Conservation (phyloP, 2,329 filamentous ascomycete genomes). For the Amauroascus verrucosus region DNA sequence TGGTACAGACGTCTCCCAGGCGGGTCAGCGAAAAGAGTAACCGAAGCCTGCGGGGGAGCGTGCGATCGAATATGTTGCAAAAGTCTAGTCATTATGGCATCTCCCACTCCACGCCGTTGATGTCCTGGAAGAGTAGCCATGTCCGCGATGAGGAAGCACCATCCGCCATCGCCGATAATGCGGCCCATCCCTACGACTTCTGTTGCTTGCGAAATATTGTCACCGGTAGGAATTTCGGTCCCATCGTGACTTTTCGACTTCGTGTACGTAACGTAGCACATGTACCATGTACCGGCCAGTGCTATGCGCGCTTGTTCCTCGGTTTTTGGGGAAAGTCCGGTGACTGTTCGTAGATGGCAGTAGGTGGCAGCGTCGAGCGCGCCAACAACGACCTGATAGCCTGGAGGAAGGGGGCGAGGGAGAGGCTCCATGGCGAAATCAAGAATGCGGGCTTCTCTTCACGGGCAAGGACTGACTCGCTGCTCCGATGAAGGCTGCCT, state of each 20-base stretch:
- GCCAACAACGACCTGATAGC: slow-evolving; percentile 30
- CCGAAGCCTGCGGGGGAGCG: slow-evolving; percentile 32
- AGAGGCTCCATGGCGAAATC: neutral
- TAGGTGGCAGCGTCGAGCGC: slow-evolving; percentile 31
- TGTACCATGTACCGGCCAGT: slow-evolving; percentile 35
- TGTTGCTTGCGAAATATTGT: neutral
- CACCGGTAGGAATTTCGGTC: neutral
- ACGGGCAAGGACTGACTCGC: too few species aligned
- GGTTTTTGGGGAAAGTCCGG: slow-evolving; percentile 32
- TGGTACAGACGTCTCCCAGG: slow-evolving; percentile 39
- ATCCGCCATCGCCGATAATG: slow-evolving; percentile 43
- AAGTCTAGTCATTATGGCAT: slow-evolving; percentile 37
- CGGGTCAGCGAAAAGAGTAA: slow-evolving; percentile 40
- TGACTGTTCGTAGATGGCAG: slow-evolving; percentile 29
- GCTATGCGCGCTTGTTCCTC: slow-evolving; percentile 30
- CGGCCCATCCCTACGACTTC: slow-evolving; percentile 42
- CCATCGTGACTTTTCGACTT: slow-evolving; percentile 4
- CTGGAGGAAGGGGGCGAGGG: slow-evolving; percentile 21
- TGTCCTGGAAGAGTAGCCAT: slow-evolving; percentile 43
- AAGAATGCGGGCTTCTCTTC: neutral
- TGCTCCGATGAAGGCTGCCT: too few species aligned
- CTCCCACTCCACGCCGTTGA: slow-evolving; percentile 40
- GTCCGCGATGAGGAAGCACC: slow-evolving; percentile 44
- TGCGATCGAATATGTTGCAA: slow-evolving; percentile 34
- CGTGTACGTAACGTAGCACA: slow-evolving; percentile 31